Percentiles rank a stretch among this genome's conserved stretches.
phyloP scores from a whole-genome alignment of 805 yeast genomes.

The Ogataea methylovora region DNA sequence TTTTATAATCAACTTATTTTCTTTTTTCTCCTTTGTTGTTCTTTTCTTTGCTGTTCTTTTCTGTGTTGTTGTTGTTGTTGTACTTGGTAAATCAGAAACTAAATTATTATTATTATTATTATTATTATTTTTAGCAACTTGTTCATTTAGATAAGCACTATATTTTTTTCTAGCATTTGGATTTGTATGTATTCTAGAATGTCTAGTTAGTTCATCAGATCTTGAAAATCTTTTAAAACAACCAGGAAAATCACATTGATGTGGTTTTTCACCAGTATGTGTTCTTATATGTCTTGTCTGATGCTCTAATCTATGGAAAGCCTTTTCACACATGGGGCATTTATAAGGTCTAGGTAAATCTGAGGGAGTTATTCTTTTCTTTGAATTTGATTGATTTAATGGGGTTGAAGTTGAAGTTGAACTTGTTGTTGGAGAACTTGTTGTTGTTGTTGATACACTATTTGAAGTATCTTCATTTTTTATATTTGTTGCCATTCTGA shows the following conservation, averaged over 20 bases:
- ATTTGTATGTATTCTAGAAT: slow-evolving; percentile 63
- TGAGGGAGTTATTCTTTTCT: slow-evolving; percentile 16
- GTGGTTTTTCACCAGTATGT: slow-evolving; percentile 80
- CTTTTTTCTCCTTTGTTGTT: background rate
- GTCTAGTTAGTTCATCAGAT: slow-evolving; percentile 70
- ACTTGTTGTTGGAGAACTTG: background rate
- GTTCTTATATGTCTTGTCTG: slow-evolving; percentile 75
- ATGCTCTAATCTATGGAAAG: slow-evolving; percentile 70
- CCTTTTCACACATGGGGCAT: slow-evolving; percentile 68
- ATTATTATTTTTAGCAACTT: background rate
- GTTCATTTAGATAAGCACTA: background rate
- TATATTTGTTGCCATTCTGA: slow-evolving; percentile 20
- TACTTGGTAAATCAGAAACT: too few species aligned
- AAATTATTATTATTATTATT: background rate
- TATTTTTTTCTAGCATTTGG: slow-evolving; percentile 61
- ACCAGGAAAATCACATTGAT: slow-evolving; percentile 64
- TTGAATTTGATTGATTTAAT: slow-evolving; percentile 1
- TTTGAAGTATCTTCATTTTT: background rate
- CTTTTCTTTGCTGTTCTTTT: background rate
- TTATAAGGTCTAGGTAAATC: slow-evolving; percentile 49
- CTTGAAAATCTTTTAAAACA: slow-evolving; percentile 63
- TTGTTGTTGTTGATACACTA: background rate
- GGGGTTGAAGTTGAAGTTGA: slow-evolving; percentile 1
- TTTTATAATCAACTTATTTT: background rate
- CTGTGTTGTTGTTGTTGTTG: too few species aligned